Base-by-base conservation (phyloP, 2,329 filamentous ascomycete species). In the Spiromastix sp. region DNA sequence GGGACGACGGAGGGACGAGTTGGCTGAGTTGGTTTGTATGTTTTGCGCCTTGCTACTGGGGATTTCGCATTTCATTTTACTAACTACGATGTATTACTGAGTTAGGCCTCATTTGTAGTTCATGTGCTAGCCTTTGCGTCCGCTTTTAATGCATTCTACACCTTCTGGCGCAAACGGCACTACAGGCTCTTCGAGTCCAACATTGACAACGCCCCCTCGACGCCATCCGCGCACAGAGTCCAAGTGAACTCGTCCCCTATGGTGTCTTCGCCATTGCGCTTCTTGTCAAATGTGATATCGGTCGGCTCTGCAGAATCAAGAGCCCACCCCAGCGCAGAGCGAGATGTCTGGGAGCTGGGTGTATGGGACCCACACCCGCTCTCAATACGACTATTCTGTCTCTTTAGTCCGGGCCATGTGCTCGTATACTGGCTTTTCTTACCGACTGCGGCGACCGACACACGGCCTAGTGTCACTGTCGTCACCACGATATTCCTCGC, bases 401-500 rank as follows among this genome's bases (percentile, higher is more conserved):
- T 91, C 26, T 96, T 98, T 64, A 93, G 87, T 49, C 91, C 91
- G 0, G 83, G 85, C 0, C 93, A 98, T 60, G 74, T 93, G n/a
- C 64, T 94, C 31, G 72, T 95, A 18, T 94, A 98, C 62, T 81
- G 80, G 68, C 70, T 94, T 20, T 87, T 89, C 48, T 70, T 98
- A 2, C 93, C 91, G 0, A 74, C 91, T 1, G 70, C 74, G 13
- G 63, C 77, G 2, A 68, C 85, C 11, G 86, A 94, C 50, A 77
- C 81, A 26, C 74, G 79, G 35, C 89, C 87, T 2, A 95, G 85
- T 49, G 74, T 93, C 27, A 91, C 85, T 0, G 78, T 95, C 2
- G 76, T 87, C 52, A 91, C 81, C 20, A 82, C 85, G 2, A 63
- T 95, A n/a, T 58, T 85, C 15, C 66, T 96, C 33, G 79, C 86